Percentiles rank a stretch among this genome's conserved stretches.
Evolutionary conservation across 1,284 basidiomycete species (phyloP).

Genomic region (Apiotrichum porosum): DNA sequence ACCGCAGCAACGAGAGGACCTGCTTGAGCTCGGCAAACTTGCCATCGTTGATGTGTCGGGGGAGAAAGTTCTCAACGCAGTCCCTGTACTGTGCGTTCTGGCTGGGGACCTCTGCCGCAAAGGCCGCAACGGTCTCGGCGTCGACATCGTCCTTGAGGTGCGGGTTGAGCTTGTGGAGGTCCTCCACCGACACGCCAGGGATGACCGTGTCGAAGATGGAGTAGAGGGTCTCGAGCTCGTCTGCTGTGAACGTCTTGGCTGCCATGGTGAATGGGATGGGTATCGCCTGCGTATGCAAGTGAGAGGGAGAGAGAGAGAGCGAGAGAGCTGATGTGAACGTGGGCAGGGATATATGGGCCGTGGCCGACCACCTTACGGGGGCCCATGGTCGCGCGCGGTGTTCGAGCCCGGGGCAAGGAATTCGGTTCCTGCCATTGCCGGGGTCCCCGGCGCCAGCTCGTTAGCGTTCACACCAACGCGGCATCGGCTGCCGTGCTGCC

Average conservation of each 20-base stretch:
- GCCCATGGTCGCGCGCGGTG: too few species aligned
- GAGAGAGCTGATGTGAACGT: too few species aligned
- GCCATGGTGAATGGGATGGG: not conserved
- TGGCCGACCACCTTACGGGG: too few species aligned
- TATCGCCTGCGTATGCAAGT: too few species aligned
- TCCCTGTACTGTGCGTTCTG: constrained; percentile 1
- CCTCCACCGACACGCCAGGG: constrained; percentile 9
- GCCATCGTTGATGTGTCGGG: constrained; percentile 4
- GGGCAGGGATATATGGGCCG: too few species aligned
- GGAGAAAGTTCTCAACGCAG: constrained; percentile 7
- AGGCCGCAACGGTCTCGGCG: constrained; percentile 8
- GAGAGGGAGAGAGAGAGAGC: too few species aligned
- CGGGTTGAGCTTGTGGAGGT: constrained; percentile 10
- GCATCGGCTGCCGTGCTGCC: too few species aligned
- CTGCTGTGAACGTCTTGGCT: constrained; percentile 1
- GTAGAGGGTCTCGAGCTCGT: constrained; percentile 14
- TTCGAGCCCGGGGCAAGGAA: too few species aligned
- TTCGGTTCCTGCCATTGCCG: too few species aligned
- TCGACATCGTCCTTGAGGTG: constrained; percentile 6
- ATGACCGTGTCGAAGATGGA: constrained; percentile 21
- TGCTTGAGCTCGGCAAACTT: constrained; percentile 20
- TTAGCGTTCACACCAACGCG: too few species aligned
- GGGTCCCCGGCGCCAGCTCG: too few species aligned
- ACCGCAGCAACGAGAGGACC: constrained; percentile 21
- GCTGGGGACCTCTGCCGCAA: constrained; percentile 11